Conservation (phyloP, 495 filamentous ascomycete species). For the Trichoderma reesei region DNA sequence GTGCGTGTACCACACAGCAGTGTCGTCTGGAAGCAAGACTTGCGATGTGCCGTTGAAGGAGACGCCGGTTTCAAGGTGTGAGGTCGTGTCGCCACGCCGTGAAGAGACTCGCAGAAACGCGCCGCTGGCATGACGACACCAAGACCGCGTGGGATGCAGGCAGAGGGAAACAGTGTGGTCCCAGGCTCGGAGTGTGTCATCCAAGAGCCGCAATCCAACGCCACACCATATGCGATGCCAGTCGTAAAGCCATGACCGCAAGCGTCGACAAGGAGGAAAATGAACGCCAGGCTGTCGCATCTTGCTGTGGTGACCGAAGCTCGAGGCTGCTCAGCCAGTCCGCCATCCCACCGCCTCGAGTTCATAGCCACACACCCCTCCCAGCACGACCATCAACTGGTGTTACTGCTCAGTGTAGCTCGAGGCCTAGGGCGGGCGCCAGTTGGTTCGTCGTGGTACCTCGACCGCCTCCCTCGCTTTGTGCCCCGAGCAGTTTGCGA, state of each 20-base stretch:
- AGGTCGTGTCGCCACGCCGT: neutral
- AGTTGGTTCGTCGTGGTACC: neutral
- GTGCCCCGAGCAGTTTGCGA: neutral
- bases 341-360: neutral
- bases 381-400: neutral
- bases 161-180: too few relatives aligned
- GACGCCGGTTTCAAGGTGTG: neutral
- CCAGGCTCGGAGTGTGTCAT: neutral
- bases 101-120: neutral
- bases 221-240: neutral
- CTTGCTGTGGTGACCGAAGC: too few relatives aligned
- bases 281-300: neutral
- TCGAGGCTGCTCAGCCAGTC: neutral
- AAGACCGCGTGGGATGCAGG: neutral
- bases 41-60: neutral
- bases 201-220: neutral
- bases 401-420: neutral
- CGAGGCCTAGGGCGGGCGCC: constrained; percentile 2
- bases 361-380: constrained; percentile 6
- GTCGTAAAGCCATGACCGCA: too few relatives aligned
- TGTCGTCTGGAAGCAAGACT: too few relatives aligned
- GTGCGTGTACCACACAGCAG: too few relatives aligned
- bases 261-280: too few relatives aligned
- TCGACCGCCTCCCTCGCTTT: neutral
- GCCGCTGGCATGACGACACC: neutral